Base-by-base conservation (phyloP, 305 asterid species). In the Fraxinus sp. region DNA sequence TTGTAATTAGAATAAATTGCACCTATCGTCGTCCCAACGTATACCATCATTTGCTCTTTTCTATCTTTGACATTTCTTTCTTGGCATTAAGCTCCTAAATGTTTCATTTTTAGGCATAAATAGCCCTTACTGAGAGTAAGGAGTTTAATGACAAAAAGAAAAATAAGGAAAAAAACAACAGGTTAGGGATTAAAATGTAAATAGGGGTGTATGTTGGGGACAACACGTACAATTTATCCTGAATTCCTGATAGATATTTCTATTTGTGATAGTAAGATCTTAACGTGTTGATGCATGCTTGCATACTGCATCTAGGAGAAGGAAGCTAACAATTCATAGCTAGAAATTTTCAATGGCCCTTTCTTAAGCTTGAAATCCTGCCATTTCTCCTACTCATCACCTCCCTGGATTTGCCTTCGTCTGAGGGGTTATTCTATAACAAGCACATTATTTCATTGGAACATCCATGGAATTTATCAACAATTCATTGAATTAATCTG, bases 241-340 rank as follows among this genome's bases (percentile, higher is more conserved):
- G 30, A 28, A 28, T 28, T 64, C 24, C 46, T 28, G 26, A 20
- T 36, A 36, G 37, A 9, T 16, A 77, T 59, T 16, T 26, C 13
- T 77, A 7, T 36, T 14, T 43, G 43, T 26, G 59, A 66, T 26
- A n/a, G 26, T 36, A 13, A 81, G 59, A 39, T 8, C 18, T 39
- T 18, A 49, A 20, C 35, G 35, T 77, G 78, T 24, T 26, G 41
- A 16, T 33, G 78, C 77, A 3, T 75, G 71, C n/a, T n/a, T 28
- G 9, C 71, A 26, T 82, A 83, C 81, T 62, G 13, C 80, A 79
- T 78, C 16, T 43, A 22, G 68, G 41, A 79, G 57, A 77, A 57
- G 16, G 59, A 88, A 70, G 70, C 70, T 76, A 5, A 46, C 39
- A n/a, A n/a, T 78, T 9, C 72, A 22, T 22, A 22, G 3, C 33